Evolutionary conservation across 306 rosid species (phyloP).

Genomic region (Sesbania bispinosa): DNA sequence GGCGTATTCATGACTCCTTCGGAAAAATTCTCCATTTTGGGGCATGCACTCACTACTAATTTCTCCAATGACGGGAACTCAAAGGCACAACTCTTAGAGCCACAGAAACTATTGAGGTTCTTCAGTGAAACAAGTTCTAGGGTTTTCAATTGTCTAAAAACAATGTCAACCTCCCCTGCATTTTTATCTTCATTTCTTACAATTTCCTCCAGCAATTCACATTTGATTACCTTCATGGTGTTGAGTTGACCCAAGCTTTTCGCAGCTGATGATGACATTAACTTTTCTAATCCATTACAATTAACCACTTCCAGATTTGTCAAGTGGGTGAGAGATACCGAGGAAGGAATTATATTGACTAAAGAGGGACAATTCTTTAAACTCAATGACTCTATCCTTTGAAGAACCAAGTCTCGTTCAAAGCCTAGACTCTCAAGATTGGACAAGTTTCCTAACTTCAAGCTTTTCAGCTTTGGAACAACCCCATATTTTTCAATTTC

Average conservation of each 20-base stretch:
- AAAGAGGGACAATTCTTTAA: not conserved
- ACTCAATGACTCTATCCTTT: conserved; percentile 10
- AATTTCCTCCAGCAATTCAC: not conserved
- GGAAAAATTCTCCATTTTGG: not conserved
- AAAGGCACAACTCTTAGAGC: not conserved
- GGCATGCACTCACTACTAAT: not conserved
- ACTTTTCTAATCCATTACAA: not conserved
- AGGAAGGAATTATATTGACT: not conserved
- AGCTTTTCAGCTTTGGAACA: conserved; percentile 23
- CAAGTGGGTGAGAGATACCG: not conserved
- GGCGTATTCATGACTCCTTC: not conserved
- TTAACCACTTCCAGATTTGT: conserved; percentile 11
- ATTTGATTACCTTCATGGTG: not conserved
- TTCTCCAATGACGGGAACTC: conserved; percentile 13
- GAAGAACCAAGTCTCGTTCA: not conserved
- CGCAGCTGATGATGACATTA: not conserved
- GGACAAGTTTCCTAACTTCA: not conserved
- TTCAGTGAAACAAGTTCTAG: not conserved
- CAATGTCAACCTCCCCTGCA: not conserved
- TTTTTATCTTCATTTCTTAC: not conserved
- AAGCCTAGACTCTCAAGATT: not conserved
- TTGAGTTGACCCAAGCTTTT: not conserved
- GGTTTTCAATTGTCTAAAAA: conserved; percentile 2
- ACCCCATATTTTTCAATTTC: not conserved
- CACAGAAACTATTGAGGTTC: conserved; percentile 1